Conservation (phyloP, 164 flowering plant genomes). For the Annona cherimola region DNA sequence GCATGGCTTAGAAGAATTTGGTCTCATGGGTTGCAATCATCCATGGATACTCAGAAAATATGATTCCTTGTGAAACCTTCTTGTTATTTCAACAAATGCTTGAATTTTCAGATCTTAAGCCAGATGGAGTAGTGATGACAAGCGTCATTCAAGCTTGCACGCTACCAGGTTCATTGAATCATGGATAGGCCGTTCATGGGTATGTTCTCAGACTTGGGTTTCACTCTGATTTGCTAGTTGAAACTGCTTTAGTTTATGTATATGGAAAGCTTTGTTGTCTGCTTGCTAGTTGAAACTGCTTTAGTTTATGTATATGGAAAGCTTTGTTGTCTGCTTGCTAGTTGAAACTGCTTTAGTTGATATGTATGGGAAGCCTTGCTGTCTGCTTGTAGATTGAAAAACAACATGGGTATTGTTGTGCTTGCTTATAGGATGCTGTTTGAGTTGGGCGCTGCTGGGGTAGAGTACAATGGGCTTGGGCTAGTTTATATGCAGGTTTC, state of each 20-base stretch:
- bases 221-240: slow-evolving; percentile 5
- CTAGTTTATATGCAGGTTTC: slow-evolving; percentile 22
- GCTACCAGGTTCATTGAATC: slow-evolving; percentile 16
- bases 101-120: slow-evolving; percentile 8
- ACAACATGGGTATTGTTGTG: slow-evolving; percentile 17
- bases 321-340: slow-evolving; percentile 15
- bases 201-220: slow-evolving; percentile 11
- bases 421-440: slow-evolving; percentile 9
- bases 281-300: slow-evolving; percentile 4
- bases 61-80: slow-evolving; percentile 19
- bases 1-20: slow-evolving; percentile 16
- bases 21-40: slow-evolving; percentile 25
- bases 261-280: slow-evolving; percentile 70
- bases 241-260: slow-evolving; percentile 64
- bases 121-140: slow-evolving; percentile 12
- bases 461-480: slow-evolving; percentile 17
- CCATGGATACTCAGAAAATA: slow-evolving; percentile 20
- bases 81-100: slow-evolving; percentile 20
- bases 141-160: slow-evolving; percentile 26
- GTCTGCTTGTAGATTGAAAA: slow-evolving; percentile 16
- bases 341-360: slow-evolving; percentile 18
- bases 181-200: slow-evolving; percentile 23
- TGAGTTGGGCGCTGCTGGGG: slow-evolving; percentile 16
- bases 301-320: slow-evolving; percentile 23
- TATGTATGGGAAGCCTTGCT: slow-evolving; percentile 25